Evolutionary conservation across 176 grass and related monocot species (phyloP), one percentile per base, ranked within the genome.

Genomic region (Juncus inflexus): DNA sequence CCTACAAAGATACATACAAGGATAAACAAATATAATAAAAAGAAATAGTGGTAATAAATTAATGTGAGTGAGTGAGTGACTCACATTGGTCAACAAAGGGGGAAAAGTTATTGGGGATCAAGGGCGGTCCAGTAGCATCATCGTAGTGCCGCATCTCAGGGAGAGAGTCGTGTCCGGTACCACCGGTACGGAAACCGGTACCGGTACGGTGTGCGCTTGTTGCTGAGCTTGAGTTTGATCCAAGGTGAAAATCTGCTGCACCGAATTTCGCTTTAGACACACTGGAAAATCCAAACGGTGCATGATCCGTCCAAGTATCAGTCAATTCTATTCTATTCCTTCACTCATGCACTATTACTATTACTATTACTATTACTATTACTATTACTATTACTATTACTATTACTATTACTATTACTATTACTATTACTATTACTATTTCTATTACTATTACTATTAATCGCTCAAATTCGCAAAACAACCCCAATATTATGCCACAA

Each of bases 141-240:
- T 86, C 87, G 86, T 84, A 77, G 74, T 89, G 92, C 92, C 83
- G 92, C 92, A 96, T 89, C 84, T 86, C 82, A 96, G 66, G 4
- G 87, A 86, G 76, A 96, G 92, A 73, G 84, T 96, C 43, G 92
- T 96, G 87, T 96, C 92, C 85, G 82, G 92, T 87, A 60, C 81
- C 85, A 85, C 74, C 79, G 87, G 61, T 76, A 90, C 73, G 6
- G 43, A 47, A 5, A 9, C 1, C 9, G 43, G 43, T 47, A 47
- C 43, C 4, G 43, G 6, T 47, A 9, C 43, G 19, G 19, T 28
- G 19, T 1, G 19, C 19, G 19, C 19, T 28, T 28, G 19, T 64
- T 49, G 40, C 6, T 16, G 15, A 50, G 64, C 64, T 67, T 67
- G 64, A 19, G 45, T 42, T 67, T 67, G 64, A 11, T 67, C 13